Percentiles rank a stretch among this genome's conserved stretches.
Evolutionary conservation across 345 rosid species (phyloP).

Genomic region (Acer campestre): DNA sequence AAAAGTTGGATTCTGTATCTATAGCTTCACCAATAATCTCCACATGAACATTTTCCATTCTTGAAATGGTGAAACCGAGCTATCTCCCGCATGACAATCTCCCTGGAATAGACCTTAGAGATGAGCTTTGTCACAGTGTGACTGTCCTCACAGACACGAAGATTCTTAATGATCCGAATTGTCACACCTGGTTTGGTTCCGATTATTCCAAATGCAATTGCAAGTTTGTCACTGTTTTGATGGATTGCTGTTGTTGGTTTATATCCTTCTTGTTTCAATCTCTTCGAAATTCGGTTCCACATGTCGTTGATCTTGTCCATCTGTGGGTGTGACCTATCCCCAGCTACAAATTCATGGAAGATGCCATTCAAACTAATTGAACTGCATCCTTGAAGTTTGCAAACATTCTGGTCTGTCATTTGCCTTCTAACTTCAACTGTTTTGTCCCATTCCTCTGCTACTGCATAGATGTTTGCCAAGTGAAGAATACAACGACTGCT

Average conservation of each 20-base stretch:
- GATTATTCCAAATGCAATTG: conserved; percentile 60
- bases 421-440: conserved; percentile 53
- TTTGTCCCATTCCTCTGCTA: conserved; percentile 56
- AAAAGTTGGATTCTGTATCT: conserved; percentile 2
- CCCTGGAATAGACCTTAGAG: conserved; percentile 52
- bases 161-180: conserved; percentile 62
- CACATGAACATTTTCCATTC: conserved; percentile 57
- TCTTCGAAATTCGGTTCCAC: conserved; percentile 44
- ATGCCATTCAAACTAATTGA: conserved; percentile 53
- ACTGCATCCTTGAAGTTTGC: conserved; percentile 67
- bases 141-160: conserved; percentile 64
- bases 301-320: conserved; percentile 37
- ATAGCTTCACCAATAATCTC: conserved; percentile 55
- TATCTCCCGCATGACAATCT: conserved; percentile 63
- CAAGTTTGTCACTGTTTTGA: conserved; percentile 74
- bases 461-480: conserved; percentile 54
- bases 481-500: conserved; percentile 71
- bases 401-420: conserved; percentile 54
- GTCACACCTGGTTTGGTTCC: conserved; percentile 45
- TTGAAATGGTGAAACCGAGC: conserved; percentile 58
- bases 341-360: conserved; percentile 61
- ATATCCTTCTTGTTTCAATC: conserved; percentile 49
- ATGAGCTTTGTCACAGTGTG: conserved; percentile 59
- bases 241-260: conserved; percentile 48
- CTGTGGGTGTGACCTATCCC: conserved; percentile 51